These are phyloP conservation scores for Verticillium klebahnii DNA, from an alignment of 2,329 filamentous ascomycete genomes.

Conservation along the genomic window DNA sequence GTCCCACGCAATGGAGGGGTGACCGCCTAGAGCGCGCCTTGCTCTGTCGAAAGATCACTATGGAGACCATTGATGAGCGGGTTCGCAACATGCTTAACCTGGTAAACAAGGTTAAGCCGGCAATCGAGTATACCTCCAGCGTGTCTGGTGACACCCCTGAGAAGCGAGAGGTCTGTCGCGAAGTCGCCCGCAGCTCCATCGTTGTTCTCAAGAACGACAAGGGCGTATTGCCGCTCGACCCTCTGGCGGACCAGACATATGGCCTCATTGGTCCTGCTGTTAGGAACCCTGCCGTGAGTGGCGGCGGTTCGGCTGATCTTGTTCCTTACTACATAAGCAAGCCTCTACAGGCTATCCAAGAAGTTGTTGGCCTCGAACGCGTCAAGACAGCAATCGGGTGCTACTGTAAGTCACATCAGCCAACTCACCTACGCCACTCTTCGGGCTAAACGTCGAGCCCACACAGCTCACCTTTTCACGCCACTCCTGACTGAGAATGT, in stretches of 20 bases:
- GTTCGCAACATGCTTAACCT: conserved; percentile 25
- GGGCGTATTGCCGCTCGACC: conserved; percentile 25
- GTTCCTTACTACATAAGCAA: conserved; percentile 24
- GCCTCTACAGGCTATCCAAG: conserved; percentile 30
- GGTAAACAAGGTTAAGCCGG: conserved; percentile 12
- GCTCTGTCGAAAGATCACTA: not conserved
- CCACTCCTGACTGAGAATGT: conserved; percentile 8
- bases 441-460: not conserved
- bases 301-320: conserved; percentile 26
- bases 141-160: conserved; percentile 4
- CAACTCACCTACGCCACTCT: conserved; percentile 6
- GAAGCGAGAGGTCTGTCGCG: conserved; percentile 1
- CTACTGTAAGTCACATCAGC: conserved; percentile 43
- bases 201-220: conserved; percentile 4
- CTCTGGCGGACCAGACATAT: conserved; percentile 26
- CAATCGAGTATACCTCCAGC: no score
- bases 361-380: conserved; percentile 19
- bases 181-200: conserved; percentile 2
- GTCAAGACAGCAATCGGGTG: conserved; percentile 53
- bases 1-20: not conserved
- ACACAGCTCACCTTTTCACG: conserved; percentile 6
- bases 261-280: conserved; percentile 47
- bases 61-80: conserved; percentile 3
- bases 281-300: conserved; percentile 25
- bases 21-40: not conserved